phyloP scores from a whole-genome alignment of 305 asterid species.

The Solanum hybrid region DNA sequence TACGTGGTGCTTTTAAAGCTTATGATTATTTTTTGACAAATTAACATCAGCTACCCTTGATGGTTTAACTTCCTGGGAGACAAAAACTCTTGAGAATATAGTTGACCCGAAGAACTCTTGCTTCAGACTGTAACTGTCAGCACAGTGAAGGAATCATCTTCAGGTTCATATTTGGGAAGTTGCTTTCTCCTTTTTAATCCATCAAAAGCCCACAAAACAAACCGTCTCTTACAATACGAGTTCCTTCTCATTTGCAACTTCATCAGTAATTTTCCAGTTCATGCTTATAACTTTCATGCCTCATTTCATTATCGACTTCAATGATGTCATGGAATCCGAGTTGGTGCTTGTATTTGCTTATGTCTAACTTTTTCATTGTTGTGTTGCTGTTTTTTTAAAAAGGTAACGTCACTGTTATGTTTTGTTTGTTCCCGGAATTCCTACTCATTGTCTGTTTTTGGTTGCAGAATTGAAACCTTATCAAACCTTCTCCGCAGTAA shows the following conservation, averaged over 20 bases:
- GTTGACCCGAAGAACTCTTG: not conserved
- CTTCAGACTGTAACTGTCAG: not conserved
- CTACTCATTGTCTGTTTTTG: not conserved
- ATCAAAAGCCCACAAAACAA: not conserved
- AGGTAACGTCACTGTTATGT: not conserved
- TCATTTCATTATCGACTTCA: not conserved
- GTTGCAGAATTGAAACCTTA: constrained; percentile 50
- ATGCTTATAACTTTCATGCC: constrained; percentile 5
- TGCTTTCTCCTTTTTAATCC: not conserved
- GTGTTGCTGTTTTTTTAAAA: not conserved
- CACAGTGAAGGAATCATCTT: not conserved
- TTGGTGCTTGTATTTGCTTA: not conserved
- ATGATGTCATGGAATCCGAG: not conserved
- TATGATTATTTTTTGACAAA: not conserved
- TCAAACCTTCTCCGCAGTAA: constrained; percentile 38
- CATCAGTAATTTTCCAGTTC: not conserved
- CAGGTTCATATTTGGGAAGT: not conserved
- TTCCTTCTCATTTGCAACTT: not conserved
- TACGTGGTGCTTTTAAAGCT: not conserved
- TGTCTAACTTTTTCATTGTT: not conserved
- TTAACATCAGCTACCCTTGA: not conserved
- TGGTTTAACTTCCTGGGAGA: not conserved
- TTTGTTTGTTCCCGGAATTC: not conserved
- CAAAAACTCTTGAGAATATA: not conserved
- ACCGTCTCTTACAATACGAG: not conserved